Conservation (phyloP, 2,329 filamentous ascomycete genomes). For the Arachnomyces sp. region DNA sequence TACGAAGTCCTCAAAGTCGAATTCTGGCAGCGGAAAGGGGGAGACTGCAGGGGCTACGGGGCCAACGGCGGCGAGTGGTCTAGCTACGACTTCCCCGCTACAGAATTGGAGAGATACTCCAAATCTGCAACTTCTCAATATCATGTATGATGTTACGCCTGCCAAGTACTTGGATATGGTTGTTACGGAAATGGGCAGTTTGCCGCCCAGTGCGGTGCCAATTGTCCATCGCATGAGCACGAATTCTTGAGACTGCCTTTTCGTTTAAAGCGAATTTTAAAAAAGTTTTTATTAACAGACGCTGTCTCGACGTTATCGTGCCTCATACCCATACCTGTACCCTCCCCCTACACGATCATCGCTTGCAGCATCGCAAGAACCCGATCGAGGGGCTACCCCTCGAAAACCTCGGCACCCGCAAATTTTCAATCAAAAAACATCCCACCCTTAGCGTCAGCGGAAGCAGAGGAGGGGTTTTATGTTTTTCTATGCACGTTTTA, state of each 20-base stretch:
- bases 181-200: conserved; percentile 80
- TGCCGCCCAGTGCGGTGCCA: conserved; percentile 78
- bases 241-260: conserved; percentile 27
- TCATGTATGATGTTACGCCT: conserved; percentile 88
- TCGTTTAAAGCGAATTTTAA: not conserved
- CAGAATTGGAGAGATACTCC: conserved; percentile 50
- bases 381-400: too few relatives aligned
- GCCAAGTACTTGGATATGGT: conserved; percentile 81
- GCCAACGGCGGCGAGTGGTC: conserved; percentile 3
- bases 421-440: too few relatives aligned
- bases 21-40: conserved; percentile 6
- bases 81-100: conserved; percentile 25
- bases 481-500: too few relatives aligned
- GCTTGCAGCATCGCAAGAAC: too few relatives aligned
- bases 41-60: conserved; percentile 7
- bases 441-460: too few relatives aligned
- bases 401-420: too few relatives aligned
- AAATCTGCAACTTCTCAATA: conserved; percentile 56
- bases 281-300: too few relatives aligned
- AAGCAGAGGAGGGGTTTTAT: too few relatives aligned
- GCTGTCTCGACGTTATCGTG: too few relatives aligned
- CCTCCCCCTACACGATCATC: too few relatives aligned
- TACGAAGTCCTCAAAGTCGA: conserved; percentile 3
- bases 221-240: conserved; percentile 56
- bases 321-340: too few relatives aligned